phyloP scores from a whole-genome alignment of 257 asterid genomes.

The Solanum sitiens region DNA sequence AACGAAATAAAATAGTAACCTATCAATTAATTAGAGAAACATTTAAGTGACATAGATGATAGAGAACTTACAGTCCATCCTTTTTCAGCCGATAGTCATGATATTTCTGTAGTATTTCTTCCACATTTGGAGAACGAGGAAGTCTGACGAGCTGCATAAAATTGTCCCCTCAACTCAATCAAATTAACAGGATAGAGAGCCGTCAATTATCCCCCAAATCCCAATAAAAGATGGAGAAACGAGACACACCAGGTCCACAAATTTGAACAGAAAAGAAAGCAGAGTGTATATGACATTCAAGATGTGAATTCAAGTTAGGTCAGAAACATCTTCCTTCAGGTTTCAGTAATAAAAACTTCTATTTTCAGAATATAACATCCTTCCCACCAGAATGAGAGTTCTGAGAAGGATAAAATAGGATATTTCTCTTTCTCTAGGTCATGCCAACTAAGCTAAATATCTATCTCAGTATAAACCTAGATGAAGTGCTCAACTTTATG shows the following conservation, averaged over 20 bases:
- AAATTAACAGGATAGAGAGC: neutral
- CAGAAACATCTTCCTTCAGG: neutral
- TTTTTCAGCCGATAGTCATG: constrained; percentile 37
- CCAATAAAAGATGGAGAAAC: neutral
- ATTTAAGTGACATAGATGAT: neutral
- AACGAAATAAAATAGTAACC: neutral
- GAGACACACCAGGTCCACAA: neutral
- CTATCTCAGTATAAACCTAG: neutral
- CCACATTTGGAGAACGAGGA: constrained; percentile 62
- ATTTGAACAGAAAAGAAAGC: neutral
- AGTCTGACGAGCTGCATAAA: constrained; percentile 63
- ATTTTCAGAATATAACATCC: neutral
- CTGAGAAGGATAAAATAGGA: neutral
- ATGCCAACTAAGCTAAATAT: neutral
- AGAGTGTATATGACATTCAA: neutral
- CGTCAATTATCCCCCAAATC: neutral
- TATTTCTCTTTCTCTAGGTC: neutral
- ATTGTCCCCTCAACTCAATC: neutral
- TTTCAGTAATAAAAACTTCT: neutral
- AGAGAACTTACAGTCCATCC: constrained; percentile 40
- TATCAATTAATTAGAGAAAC: neutral
- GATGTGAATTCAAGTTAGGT: neutral
- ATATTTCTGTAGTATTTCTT: constrained; percentile 50
- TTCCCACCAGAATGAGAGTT: neutral
- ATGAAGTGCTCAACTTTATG: neutral